phyloP scores from a whole-genome alignment of 2,329 filamentous ascomycete species.

The Leptographium lundbergii region DNA sequence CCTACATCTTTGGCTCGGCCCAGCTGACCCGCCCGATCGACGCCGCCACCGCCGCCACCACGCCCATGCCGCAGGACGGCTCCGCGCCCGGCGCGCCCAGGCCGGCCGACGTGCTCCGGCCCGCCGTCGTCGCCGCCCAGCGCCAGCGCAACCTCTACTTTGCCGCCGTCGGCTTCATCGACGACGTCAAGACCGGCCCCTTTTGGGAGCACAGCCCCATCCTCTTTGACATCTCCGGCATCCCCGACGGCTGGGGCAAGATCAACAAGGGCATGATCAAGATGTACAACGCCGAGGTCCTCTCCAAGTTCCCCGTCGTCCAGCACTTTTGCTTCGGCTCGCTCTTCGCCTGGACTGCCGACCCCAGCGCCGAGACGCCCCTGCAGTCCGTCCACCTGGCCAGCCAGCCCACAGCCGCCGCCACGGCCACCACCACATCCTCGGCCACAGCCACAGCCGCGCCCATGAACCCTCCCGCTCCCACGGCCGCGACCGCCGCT shows the following conservation, averaged over 20 bases:
- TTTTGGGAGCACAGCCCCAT: conserved; percentile 98
- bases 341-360: conserved; percentile 63
- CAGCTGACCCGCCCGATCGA: conserved; percentile 70
- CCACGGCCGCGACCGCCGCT: not conserved
- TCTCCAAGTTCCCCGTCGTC: conserved; percentile 96
- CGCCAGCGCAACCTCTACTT: conserved; percentile 76
- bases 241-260: conserved; percentile 91
- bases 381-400: conserved; percentile 42
- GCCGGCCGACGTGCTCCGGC: conserved; percentile 55
- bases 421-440: not conserved
- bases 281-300: conserved; percentile 95
- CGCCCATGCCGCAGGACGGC: conserved; percentile 61
- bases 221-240: conserved; percentile 85
- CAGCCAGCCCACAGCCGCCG: conserved; percentile 29
- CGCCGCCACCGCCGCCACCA: conserved; percentile 28
- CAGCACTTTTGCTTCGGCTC: conserved; percentile 84
- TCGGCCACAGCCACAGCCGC: too few species aligned
- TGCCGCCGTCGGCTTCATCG: conserved; percentile 88
- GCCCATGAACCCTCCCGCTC: too few species aligned
- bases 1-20: conserved; percentile 91
- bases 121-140: conserved; percentile 50
- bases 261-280: conserved; percentile 99
- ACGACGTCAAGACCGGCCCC: conserved; percentile 89
- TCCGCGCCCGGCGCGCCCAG: conserved; percentile 61
- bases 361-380: conserved; percentile 43